Evolutionary conservation across 73 alveolate species (phyloP), one percentile per base, ranked within the genome.

Genomic region (Paramecium pentaurelia): DNA sequence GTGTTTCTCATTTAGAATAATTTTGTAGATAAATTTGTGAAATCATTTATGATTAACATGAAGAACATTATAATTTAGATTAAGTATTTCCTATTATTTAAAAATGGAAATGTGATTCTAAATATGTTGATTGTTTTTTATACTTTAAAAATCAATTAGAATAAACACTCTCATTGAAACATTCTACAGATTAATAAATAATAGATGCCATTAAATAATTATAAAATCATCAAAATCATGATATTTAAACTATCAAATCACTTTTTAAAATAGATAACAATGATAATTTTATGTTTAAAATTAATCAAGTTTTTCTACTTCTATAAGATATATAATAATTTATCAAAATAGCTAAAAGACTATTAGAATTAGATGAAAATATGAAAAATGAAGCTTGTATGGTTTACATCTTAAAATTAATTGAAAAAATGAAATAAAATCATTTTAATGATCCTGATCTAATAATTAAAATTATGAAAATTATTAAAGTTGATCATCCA

Each of bases 341-440:
- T 47, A 89, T 89, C 47, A 89, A 89, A 49, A 68, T 89, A 32
- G 58, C 91, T 14, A 89, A 89, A 44, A 71, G 88, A 28, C 18
- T 71, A 27, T 71, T 89, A 42, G 94, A 89, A 2, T 83, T 89
- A 11, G 94, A 89, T 45, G 94, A 89, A 71, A 83, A 89, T 42
- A 71, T 89, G 92, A 89, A 83, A 71, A 71, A 77, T 71, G 91
- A 89, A 47, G 94, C 90, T 22, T 71, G 92, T 42, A 77, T 89
- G 71, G 84, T 83, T 22, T 89, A 71, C 51, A 71, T 89, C 10
- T 60, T 89, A 40, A 89, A 89, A 51, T 34, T 87, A 16, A 27
- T 87, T 11, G 93, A 87, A 60, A 87, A 59, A 32, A 87, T 87
- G 89, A 87, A 87, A 49, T 27, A 40, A 49, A 60, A 87, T 18